A percentile compares a stretch with the other conserved stretches of the same genome.
Evolutionary conservation across 257 asterid species (phyloP).

Genomic region (Cordia subcordata): DNA sequence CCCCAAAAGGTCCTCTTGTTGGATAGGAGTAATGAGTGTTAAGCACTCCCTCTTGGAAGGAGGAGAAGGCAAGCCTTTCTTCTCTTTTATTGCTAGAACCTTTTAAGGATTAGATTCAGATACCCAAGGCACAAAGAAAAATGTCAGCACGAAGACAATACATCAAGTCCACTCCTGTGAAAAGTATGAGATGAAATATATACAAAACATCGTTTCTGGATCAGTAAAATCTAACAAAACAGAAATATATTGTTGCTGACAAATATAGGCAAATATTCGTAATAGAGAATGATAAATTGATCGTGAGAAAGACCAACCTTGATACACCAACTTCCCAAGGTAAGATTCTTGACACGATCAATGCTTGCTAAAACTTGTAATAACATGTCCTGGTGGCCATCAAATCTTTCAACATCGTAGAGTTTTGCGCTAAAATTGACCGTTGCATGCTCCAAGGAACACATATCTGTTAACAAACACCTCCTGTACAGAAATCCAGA

Average conservation of each 20-base stretch:
- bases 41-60: background rate
- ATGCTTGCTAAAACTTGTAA: background rate
- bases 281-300: background rate
- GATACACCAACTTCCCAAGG: conserved; percentile 4
- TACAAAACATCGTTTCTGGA: too few relatives aligned
- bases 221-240: too few relatives aligned
- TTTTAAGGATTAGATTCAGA: background rate
- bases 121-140: background rate
- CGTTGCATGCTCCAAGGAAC: conserved; percentile 4
- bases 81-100: background rate
- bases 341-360: conserved; percentile 9
- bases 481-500: conserved; percentile 6
- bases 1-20: conserved; percentile 5
- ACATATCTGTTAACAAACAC: conserved; percentile 2
- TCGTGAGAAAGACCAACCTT: conserved; percentile 5
- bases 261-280: too few relatives aligned
- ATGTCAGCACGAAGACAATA: background rate
- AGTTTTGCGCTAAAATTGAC: background rate
- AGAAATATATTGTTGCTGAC: too few relatives aligned
- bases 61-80: conserved; percentile 2
- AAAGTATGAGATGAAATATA: too few relatives aligned
- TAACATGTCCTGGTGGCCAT: background rate
- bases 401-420: background rate
- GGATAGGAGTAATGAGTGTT: background rate
- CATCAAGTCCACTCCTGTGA: background rate